Evolutionary conservation across 78 protist genomes (phyloP).

Genomic region (Trichosphaerium sp.): DNA sequence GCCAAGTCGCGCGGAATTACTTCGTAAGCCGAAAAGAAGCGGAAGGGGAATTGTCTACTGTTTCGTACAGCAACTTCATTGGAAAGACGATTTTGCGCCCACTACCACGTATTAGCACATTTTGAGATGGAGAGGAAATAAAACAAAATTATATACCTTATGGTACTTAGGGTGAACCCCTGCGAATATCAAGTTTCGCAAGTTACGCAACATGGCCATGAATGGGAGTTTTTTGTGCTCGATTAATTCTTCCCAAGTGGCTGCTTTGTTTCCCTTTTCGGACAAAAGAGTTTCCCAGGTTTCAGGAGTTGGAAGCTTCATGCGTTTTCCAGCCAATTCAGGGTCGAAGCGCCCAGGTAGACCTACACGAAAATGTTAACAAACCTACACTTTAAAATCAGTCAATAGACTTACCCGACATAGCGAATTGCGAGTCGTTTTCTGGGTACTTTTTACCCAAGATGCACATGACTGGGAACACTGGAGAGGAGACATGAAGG

Average conservation of each 20-base stretch:
- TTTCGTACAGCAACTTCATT: slow-evolving; percentile 36
- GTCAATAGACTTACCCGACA: too few species aligned
- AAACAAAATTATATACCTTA: not conserved
- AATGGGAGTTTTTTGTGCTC: slow-evolving; percentile 58
- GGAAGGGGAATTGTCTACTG: slow-evolving; percentile 55
- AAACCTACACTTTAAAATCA: too few species aligned
- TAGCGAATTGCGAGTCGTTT: slow-evolving; percentile 31
- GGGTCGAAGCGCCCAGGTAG: slow-evolving; percentile 58
- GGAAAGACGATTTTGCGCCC: slow-evolving; percentile 21
- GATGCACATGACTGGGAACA: slow-evolving; percentile 45
- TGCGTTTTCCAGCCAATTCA: slow-evolving; percentile 47
- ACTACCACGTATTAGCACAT: too few species aligned
- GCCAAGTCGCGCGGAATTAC: slow-evolving; percentile 10
- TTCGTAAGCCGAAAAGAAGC: slow-evolving; percentile 67
- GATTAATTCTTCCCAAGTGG: slow-evolving; percentile 65
- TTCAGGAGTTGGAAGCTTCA: slow-evolving; percentile 64
- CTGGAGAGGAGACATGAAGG: slow-evolving; percentile 68
- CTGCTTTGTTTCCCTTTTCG: slow-evolving; percentile 54
- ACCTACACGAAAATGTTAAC: too few species aligned
- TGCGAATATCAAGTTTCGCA: slow-evolving; percentile 59
- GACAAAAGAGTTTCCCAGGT: slow-evolving; percentile 79
- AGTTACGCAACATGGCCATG: slow-evolving; percentile 83
- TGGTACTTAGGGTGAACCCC: slow-evolving; percentile 19
- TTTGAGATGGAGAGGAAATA: too few species aligned
- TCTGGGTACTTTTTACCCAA: slow-evolving; percentile 70